A percentile compares a stretch with the other conserved stretches of the same genome.
Evolutionary conservation across 2,329 filamentous ascomycete species (phyloP).

Genomic region (Trichoderma sp.): DNA sequence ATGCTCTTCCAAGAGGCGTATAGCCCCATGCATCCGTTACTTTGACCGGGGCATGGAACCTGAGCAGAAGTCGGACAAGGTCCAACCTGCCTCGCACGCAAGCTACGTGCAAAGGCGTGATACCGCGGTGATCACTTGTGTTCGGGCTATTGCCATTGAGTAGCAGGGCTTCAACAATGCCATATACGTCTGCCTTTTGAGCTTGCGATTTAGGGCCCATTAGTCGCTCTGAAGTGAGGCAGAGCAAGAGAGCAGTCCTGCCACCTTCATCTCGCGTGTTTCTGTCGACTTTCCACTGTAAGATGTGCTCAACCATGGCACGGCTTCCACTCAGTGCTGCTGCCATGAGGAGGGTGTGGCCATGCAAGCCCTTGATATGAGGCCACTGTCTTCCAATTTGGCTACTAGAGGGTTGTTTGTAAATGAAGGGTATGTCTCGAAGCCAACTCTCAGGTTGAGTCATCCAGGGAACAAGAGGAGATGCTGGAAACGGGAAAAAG

Average conservation of each 20-base stretch:
- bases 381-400: neutral
- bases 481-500: constrained; percentile 4
- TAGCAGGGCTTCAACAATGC: constrained; percentile 12
- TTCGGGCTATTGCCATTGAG: constrained; percentile 23
- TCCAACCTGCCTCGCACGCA: constrained; percentile 22
- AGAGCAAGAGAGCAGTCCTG: constrained; percentile 17
- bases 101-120: constrained; percentile 25
- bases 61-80: constrained; percentile 27
- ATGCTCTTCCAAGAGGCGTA: constrained; percentile 29
- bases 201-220: neutral
- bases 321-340: constrained; percentile 28
- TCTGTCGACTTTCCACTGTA: constrained; percentile 26
- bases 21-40: constrained; percentile 25
- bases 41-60: constrained; percentile 30
- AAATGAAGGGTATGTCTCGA: neutral
- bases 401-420: neutral
- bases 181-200: neutral
- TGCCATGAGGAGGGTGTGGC: constrained; percentile 30
- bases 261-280: constrained; percentile 31
- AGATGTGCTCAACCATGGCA: constrained; percentile 29
- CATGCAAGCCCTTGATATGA: neutral
- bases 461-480: neutral
- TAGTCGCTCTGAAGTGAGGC: constrained; percentile 23
- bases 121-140: constrained; percentile 7
- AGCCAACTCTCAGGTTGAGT: neutral